A percentile compares a stretch with the other conserved stretches of the same genome.
Conservation (phyloP, 495 filamentous ascomycete species). For the Xylaria acuta region DNA sequence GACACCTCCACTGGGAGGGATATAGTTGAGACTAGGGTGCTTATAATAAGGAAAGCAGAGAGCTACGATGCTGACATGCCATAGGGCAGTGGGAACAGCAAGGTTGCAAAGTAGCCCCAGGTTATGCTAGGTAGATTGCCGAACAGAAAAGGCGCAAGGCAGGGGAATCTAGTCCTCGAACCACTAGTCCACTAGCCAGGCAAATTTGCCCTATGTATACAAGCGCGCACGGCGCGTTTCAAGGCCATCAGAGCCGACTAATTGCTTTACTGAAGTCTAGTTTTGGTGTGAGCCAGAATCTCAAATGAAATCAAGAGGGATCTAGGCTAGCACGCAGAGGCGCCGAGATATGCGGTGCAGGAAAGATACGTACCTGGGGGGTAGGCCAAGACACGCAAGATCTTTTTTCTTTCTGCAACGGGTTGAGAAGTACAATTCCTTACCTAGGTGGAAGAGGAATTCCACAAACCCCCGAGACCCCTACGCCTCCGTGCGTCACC, state of each 20-base stretch:
- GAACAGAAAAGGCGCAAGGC: conserved; percentile 35
- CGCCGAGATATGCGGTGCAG: conserved; percentile 14
- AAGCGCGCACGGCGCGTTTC: not conserved
- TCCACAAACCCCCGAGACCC: conserved; percentile 16
- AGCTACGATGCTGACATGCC: conserved; percentile 49
- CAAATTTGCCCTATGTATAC: conserved; percentile 29
- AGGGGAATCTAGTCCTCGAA: conserved; percentile 36
- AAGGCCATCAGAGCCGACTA: conserved; percentile 16
- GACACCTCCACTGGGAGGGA: conserved; percentile 45
- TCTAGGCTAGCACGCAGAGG: conserved; percentile 15
- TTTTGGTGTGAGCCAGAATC: conserved; percentile 16
- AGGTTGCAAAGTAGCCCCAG: conserved; percentile 42
- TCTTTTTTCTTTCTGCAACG: conserved; percentile 9
- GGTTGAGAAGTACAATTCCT: not conserved
- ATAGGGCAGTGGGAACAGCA: conserved; percentile 48
- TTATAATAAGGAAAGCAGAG: conserved; percentile 52
- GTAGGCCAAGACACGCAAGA: conserved; percentile 12
- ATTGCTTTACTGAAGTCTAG: conserved; percentile 25
- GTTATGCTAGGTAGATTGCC: conserved; percentile 42
- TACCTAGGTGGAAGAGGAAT: not conserved
- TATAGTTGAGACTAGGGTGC: conserved; percentile 49
- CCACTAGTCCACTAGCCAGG: conserved; percentile 33
- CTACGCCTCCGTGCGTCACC: conserved; percentile 12
- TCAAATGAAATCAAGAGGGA: not conserved
- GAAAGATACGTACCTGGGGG: not conserved